phyloP scores from a whole-genome alignment of 805 yeast species.

The Yarrowia osloensis region DNA sequence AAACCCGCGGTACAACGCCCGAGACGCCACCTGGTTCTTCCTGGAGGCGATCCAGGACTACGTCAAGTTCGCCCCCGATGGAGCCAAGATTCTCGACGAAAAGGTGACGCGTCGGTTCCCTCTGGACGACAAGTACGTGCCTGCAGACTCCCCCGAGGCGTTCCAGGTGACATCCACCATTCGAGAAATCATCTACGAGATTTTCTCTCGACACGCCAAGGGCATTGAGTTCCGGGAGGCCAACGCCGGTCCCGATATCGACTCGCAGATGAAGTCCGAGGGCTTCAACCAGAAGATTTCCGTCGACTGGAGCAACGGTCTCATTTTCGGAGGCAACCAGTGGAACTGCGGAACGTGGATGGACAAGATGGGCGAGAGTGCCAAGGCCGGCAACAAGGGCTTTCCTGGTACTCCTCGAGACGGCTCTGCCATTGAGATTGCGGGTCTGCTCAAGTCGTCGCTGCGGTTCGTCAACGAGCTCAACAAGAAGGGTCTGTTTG shows the following conservation, averaged over 20 bases:
- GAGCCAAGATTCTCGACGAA: slow-evolving; percentile 64
- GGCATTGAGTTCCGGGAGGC: slow-evolving; percentile 91
- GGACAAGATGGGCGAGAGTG: slow-evolving; percentile 99
- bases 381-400: slow-evolving; percentile 80
- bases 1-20: slow-evolving; percentile 91
- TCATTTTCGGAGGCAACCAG: slow-evolving; percentile 88
- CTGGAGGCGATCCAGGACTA: slow-evolving; percentile 87
- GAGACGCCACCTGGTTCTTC: slow-evolving; percentile 97
- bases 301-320: slow-evolving; percentile 89
- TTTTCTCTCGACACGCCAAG: slow-evolving; percentile 81
- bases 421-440: slow-evolving; percentile 94
- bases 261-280: slow-evolving; percentile 87
- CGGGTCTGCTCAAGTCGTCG: slow-evolving; percentile 81
- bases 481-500: slow-evolving; percentile 56
- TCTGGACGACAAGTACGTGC: slow-evolving; percentile 75
- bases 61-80: slow-evolving; percentile 65
- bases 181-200: slow-evolving; percentile 78
- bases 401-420: slow-evolving; percentile 96
- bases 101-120: slow-evolving; percentile 85
- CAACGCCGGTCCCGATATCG: slow-evolving; percentile 86
- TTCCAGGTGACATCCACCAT: slow-evolving; percentile 70
- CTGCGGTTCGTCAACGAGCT: slow-evolving; percentile 75
- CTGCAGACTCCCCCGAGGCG: slow-evolving; percentile 70
- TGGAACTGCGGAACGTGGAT: slow-evolving; percentile 98
- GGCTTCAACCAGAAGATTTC: slow-evolving; percentile 82